Conservation (phyloP, 2,329 filamentous ascomycete genomes). For the Metarhizium humberi region DNA sequence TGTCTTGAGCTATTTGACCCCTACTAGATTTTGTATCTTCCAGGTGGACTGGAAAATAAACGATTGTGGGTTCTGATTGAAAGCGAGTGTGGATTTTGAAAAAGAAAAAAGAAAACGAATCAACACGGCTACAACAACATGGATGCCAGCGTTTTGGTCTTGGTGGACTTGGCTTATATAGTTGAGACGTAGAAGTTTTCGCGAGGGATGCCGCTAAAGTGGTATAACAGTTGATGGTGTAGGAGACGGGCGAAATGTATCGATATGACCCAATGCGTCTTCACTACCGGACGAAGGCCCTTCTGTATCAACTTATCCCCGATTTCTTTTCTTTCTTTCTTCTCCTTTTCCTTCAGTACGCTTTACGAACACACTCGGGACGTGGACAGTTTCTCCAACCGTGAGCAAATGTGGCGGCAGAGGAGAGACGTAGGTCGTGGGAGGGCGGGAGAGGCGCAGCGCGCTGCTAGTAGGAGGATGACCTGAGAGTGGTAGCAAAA, state of each 20-base stretch:
- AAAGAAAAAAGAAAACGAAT: conserved; percentile 9
- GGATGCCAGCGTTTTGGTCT: not conserved
- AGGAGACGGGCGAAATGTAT: not conserved
- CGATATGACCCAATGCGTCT: not conserved
- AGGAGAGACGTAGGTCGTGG: not conserved
- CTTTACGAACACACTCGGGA: not conserved
- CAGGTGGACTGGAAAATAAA: conserved; percentile 1
- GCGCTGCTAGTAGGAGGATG: conserved; percentile 7
- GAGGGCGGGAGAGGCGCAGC: not conserved
- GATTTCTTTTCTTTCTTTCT: not conserved
- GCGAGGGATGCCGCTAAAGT: not conserved
- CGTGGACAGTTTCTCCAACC: not conserved
- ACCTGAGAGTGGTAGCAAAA: conserved; percentile 34
- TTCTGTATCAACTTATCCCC: not conserved
- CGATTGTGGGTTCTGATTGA: conserved; percentile 8
- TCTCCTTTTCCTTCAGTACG: not conserved
- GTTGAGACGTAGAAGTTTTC: not conserved
- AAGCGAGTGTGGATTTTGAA: conserved; percentile 24
- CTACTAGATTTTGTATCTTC: not conserved
- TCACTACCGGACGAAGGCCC: not conserved
- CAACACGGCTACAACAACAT: conserved; percentile 5
- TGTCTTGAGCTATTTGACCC: conserved; percentile 1
- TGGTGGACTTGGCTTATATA: not conserved
- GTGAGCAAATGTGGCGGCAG: not conserved
- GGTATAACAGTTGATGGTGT: not conserved